Evolutionary conservation across 2,329 filamentous ascomycete species (phyloP), one percentile per base, ranked within the genome.

Genomic region (Exophiala sideris): DNA sequence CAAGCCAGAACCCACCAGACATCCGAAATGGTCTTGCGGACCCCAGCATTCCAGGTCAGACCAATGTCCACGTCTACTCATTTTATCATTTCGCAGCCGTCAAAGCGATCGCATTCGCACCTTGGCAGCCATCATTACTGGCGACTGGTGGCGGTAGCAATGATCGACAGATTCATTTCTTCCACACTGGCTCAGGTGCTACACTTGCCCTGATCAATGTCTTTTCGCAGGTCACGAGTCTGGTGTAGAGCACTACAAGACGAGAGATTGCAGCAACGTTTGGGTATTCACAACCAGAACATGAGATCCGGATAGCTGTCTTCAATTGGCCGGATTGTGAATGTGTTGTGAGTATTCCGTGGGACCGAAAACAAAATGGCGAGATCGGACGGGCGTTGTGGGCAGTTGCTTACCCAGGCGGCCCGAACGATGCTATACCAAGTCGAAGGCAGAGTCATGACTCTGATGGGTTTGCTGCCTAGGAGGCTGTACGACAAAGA

Each of bases 41-140:
- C 45, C 58, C 60, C n/a, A 48, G 36, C 12, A 52, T 62, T 9
- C 50, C 48, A 21, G 60, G 60, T 14, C 32, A 55, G 7, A n/a
- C 39, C 12, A 54, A 57, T 5, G 73, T 77, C 29, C 83, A 88
- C 64, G 86, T 81, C 63, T 84, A 95, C 68, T 80, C 80, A 32
- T 94, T 90, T 82, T 70, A 77, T 9, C 90, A 99, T 68, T 83
- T 83, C 21, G 92, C 92, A 0, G 94, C 94, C 2, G 88, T 97
- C 62, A 99, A 99, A 71, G 94, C 94, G 32, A 94, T 97, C 63
- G 91, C 94, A 1, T 97, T 97, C 71, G 95, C 92, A 59, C 92
- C 94, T 0, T 99, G 91, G 92, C 88, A 92, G 52, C 83, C 88
- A 20, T 88, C 87, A 3, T 79, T 99, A 3, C 73, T 99, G 36